Percentiles rank a stretch among this genome's conserved stretches.
Evolutionary conservation across 352 stramenopile species (phyloP).

Genomic region (Pythium dissimile): DNA sequence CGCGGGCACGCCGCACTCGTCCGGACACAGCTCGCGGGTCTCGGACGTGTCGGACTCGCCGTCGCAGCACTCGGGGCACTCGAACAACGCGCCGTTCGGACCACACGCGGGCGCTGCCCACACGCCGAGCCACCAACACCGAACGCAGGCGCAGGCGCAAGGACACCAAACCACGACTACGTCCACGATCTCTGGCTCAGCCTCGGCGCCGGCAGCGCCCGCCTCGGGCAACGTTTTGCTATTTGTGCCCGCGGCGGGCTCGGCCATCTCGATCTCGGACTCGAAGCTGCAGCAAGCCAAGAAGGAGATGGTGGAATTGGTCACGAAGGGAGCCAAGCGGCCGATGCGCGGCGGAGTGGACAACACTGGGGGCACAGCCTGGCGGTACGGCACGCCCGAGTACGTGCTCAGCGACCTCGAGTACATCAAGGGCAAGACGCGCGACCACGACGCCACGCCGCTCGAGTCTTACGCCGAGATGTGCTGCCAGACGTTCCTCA

Average conservation of each 20-base stretch:
- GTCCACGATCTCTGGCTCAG: constrained; percentile 29
- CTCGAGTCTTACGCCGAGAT: constrained; percentile 71
- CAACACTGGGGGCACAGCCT: constrained; percentile 28
- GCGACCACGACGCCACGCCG: constrained; percentile 51
- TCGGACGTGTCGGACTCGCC: constrained; percentile 19
- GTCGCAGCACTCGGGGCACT: constrained; percentile 10
- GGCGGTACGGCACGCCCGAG: constrained; percentile 65
- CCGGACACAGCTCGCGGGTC: background rate
- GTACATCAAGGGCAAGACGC: constrained; percentile 57
- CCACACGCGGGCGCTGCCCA: background rate
- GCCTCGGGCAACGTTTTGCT: constrained; percentile 58
- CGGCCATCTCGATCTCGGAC: constrained; percentile 61
- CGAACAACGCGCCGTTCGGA: background rate
- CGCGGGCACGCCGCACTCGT: background rate
- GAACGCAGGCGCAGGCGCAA: too few relatives aligned
- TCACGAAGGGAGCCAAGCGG: constrained; percentile 46
- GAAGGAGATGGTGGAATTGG: constrained; percentile 51
- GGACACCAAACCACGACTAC: too few relatives aligned
- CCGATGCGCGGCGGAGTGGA: constrained; percentile 45
- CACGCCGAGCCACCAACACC: background rate
- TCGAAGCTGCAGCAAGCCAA: constrained; percentile 54
- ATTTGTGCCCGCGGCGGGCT: constrained; percentile 66
- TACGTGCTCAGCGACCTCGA: constrained; percentile 77
- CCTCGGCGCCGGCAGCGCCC: constrained; percentile 24
- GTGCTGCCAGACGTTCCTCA: constrained; percentile 74